These are phyloP conservation scores for Suillus ampliporus DNA, from an alignment of 768 basidiomycete species.

Conservation along the genomic window DNA sequence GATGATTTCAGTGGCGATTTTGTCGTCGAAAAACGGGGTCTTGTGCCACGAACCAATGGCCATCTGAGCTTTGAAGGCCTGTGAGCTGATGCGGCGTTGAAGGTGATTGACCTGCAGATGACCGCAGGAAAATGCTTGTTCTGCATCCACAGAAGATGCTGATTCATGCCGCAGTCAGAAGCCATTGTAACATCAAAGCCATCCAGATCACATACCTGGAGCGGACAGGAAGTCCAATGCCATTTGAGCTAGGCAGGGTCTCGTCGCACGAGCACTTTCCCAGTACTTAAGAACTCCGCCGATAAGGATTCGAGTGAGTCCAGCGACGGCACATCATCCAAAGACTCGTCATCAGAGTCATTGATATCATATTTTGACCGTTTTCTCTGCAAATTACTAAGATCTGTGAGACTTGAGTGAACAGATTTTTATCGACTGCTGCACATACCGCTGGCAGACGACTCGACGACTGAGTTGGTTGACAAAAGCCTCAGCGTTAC, in stretches of 20 bases:
- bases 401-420: too few species aligned
- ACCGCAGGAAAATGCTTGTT: too few species aligned
- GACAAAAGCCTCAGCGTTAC: too few species aligned
- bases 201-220: slow-evolving; percentile 18
- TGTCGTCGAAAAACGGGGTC: background rate
- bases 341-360: background rate
- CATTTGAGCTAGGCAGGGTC: slow-evolving; percentile 29
- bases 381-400: slow-evolving; percentile 1
- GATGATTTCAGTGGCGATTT: background rate
- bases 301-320: slow-evolving; percentile 14
- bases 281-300: slow-evolving; percentile 23
- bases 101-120: too few species aligned
- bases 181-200: too few species aligned
- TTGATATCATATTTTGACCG: background rate
- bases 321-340: background rate
- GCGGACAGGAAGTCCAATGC: slow-evolving; percentile 33
- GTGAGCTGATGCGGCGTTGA: too few species aligned
- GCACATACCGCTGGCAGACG: too few species aligned
- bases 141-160: too few species aligned
- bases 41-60: too few species aligned
- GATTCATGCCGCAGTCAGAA: background rate
- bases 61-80: too few species aligned
- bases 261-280: slow-evolving; percentile 8
- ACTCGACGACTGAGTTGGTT: too few species aligned
- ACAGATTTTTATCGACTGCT: too few species aligned